A percentile compares a stretch with the other conserved stretches of the same genome.
phyloP scores from a whole-genome alignment of 2,329 filamentous ascomycete species.

The Keithomyces neogunnii region DNA sequence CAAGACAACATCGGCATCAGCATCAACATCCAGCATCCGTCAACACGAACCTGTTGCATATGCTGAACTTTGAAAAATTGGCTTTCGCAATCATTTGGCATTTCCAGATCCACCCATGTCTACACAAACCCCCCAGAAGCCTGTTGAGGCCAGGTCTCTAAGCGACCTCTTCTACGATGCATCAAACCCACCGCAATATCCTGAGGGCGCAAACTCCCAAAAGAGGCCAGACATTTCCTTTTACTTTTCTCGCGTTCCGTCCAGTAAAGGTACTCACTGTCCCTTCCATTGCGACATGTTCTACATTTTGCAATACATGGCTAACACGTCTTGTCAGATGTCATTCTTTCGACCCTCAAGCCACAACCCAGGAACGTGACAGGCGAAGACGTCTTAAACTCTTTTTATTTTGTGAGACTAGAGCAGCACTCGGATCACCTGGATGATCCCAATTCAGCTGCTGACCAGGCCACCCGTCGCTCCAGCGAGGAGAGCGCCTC shows the following conservation, averaged over 20 bases:
- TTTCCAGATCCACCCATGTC: not conserved
- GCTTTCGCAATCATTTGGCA: not conserved
- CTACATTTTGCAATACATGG: not conserved
- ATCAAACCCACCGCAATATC: constrained; percentile 78
- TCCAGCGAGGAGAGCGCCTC: constrained; percentile 34
- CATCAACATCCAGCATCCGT: no score
- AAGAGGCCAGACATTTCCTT: constrained; percentile 60
- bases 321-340: constrained; percentile 46
- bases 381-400: constrained; percentile 75
- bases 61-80: no score
- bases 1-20: no score
- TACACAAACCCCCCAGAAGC: not conserved
- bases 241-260: constrained; percentile 90
- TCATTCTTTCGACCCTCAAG: constrained; percentile 86
- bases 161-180: constrained; percentile 73
- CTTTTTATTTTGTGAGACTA: constrained; percentile 86
- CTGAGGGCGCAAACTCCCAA: constrained; percentile 63
- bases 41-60: no score
- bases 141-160: constrained; percentile 74
- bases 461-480: constrained; percentile 25
- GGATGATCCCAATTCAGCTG: constrained; percentile 18
- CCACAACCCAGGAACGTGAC: constrained; percentile 85
- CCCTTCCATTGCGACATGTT: constrained; percentile 2
- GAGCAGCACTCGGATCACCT: constrained; percentile 43
- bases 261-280: constrained; percentile 64